Evolutionary conservation across 2,329 filamentous ascomycete genomes (phyloP).

Genomic region (Nemania diffusa): DNA sequence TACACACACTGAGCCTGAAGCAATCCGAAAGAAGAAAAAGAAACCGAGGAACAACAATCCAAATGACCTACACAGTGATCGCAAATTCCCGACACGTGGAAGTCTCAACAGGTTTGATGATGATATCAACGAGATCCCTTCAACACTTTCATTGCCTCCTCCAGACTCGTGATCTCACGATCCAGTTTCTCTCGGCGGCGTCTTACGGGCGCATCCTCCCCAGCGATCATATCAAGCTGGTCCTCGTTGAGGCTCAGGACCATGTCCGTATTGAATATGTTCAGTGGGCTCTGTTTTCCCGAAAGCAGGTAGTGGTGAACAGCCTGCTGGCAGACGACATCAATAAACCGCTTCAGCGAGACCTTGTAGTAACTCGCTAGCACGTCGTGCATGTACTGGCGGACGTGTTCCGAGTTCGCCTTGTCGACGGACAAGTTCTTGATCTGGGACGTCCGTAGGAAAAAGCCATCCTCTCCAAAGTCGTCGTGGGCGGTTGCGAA

Average conservation of each 20-base stretch:
- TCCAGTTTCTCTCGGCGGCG: conserved; percentile 56
- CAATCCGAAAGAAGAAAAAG: no score
- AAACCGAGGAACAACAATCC: background rate
- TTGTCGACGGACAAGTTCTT: conserved; percentile 44
- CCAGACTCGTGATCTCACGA: conserved; percentile 58
- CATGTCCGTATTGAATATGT: conserved; percentile 62
- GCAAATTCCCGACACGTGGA: background rate
- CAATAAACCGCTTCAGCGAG: conserved; percentile 69
- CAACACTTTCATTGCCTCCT: conserved; percentile 49
- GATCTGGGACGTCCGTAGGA: conserved; percentile 40
- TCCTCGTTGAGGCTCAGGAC: conserved; percentile 59
- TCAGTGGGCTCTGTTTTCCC: conserved; percentile 61
- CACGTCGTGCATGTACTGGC: conserved; percentile 65
- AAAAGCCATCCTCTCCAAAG: background rate
- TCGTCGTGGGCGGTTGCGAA: background rate
- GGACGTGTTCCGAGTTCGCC: conserved; percentile 49
- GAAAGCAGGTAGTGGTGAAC: conserved; percentile 64
- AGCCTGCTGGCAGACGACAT: conserved; percentile 69
- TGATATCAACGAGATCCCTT: conserved; percentile 39
- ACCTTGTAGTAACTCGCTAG: conserved; percentile 71
- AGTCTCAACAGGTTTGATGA: background rate
- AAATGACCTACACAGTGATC: background rate
- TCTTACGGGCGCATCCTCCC: conserved; percentile 60
- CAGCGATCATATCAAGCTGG: conserved; percentile 66
- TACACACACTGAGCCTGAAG: no score